phyloP scores from a whole-genome alignment of 2,329 filamentous ascomycete genomes.

The Colletotrichum theobromicola region DNA sequence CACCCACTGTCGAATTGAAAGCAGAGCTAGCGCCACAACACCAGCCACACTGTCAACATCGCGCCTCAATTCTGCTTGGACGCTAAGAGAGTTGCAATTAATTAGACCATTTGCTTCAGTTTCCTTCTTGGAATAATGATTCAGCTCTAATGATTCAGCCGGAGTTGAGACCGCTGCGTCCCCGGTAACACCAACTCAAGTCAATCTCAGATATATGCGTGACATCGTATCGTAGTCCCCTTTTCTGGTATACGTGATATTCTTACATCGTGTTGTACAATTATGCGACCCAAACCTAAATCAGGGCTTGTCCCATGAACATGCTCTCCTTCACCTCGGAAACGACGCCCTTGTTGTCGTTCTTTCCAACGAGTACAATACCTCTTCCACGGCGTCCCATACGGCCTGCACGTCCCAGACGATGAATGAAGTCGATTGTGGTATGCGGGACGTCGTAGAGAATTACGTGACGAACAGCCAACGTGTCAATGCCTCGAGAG shows the following conservation, averaged over 20 bases:
- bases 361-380: slow-evolving; percentile 87
- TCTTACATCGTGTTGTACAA: slow-evolving; percentile 16
- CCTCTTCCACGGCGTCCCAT: slow-evolving; percentile 92
- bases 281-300: slow-evolving; percentile 47
- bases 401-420: slow-evolving; percentile 86
- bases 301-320: slow-evolving; percentile 80
- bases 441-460: slow-evolving; percentile 98
- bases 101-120: background rate
- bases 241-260: background rate
- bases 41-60: slow-evolving; percentile 2
- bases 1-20: background rate
- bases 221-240: background rate
- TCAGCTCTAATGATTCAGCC: background rate
- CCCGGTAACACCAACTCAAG: background rate
- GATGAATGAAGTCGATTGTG: slow-evolving; percentile 97
- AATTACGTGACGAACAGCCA: slow-evolving; percentile 89
- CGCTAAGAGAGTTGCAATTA: background rate
- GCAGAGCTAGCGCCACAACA: slow-evolving; percentile 18
- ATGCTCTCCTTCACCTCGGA: slow-evolving; percentile 90
- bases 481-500: slow-evolving; percentile 91
- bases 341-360: slow-evolving; percentile 89
- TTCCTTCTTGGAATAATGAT: background rate
- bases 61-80: background rate
- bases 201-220: slow-evolving; percentile 1
- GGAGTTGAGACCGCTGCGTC: background rate